Evolutionary conservation across 2,329 filamentous ascomycete genomes (phyloP).

Genomic region (Neocatenulostroma microsporum): DNA sequence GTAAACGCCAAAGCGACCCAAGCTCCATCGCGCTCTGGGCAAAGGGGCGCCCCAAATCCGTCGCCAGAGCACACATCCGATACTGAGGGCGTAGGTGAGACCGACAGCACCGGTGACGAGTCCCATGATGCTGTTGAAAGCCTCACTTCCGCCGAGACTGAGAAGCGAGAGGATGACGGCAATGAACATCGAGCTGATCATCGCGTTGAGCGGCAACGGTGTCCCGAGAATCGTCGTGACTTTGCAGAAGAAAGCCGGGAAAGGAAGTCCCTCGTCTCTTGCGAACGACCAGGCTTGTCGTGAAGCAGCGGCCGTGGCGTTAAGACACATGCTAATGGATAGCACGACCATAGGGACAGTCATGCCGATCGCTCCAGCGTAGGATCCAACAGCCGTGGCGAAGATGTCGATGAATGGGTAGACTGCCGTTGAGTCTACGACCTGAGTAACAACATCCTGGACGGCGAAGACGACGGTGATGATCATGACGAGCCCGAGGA

Average conservation of each 20-base stretch:
- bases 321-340: constrained; percentile 34
- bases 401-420: constrained; percentile 31
- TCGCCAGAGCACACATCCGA: constrained; percentile 16
- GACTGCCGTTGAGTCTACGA: constrained; percentile 11
- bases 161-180: constrained; percentile 20
- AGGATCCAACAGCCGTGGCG: constrained; percentile 8
- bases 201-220: constrained; percentile 19
- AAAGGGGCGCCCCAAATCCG: constrained; percentile 13
- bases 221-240: not conserved
- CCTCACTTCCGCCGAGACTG: constrained; percentile 20
- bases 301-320: constrained; percentile 29
- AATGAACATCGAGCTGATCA: constrained; percentile 17
- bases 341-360: not conserved
- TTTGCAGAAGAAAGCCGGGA: constrained; percentile 26
- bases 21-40: constrained; percentile 17
- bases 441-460: constrained; percentile 26
- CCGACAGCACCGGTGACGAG: not conserved
- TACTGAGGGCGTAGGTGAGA: constrained; percentile 16
- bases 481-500: constrained; percentile 36
- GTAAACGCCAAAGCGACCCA: constrained; percentile 13
- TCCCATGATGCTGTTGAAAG: constrained; percentile 27
- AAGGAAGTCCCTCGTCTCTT: constrained; percentile 30
- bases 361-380: constrained; percentile 3
- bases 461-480: constrained; percentile 35
- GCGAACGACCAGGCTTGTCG: constrained; percentile 34